A percentile compares a stretch with the other conserved stretches of the same genome.
Evolutionary conservation across 805 yeast genomes (phyloP).

Genomic region (Zygoascus flipseniorum): DNA sequence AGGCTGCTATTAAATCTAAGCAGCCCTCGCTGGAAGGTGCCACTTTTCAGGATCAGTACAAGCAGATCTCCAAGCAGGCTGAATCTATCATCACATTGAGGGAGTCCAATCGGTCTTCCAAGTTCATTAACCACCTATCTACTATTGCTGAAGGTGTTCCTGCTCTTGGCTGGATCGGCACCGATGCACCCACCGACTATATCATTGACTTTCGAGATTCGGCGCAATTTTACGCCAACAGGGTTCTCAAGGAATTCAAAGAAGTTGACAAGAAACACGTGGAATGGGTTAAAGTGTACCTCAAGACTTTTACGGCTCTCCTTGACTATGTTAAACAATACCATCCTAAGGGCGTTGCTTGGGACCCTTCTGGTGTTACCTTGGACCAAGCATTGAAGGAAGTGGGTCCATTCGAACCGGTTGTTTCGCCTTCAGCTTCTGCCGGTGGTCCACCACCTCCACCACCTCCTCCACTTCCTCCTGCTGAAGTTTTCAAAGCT

Average conservation of each 20-base stretch:
- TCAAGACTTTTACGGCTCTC: slow-evolving; percentile 58
- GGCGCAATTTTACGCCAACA: slow-evolving; percentile 89
- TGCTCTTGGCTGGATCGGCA: slow-evolving; percentile 77
- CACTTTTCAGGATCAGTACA: slow-evolving; percentile 45
- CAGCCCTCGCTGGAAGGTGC: slow-evolving; percentile 57
- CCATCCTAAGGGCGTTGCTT: slow-evolving; percentile 78
- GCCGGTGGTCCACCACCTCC: slow-evolving; percentile 40
- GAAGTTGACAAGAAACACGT: slow-evolving; percentile 60
- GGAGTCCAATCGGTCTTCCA: slow-evolving; percentile 65
- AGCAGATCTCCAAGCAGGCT: slow-evolving; percentile 60
- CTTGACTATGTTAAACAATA: slow-evolving; percentile 64
- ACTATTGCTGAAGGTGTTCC: slow-evolving; percentile 86
- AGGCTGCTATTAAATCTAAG: slow-evolving; percentile 48
- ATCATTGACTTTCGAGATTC: slow-evolving; percentile 83
- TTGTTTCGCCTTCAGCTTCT: slow-evolving; percentile 28
- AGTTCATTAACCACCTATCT: slow-evolving; percentile 61
- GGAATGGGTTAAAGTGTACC: slow-evolving; percentile 72
- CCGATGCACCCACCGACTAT: slow-evolving; percentile 62
- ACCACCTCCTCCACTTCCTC: slow-evolving; percentile 87
- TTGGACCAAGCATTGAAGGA: slow-evolving; percentile 33
- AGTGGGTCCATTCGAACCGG: background rate
- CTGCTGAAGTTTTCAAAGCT: slow-evolving; percentile 51
- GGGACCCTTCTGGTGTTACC: slow-evolving; percentile 56
- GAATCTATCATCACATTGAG: slow-evolving; percentile 53
- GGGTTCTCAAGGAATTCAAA: slow-evolving; percentile 76